phyloP scores from a whole-genome alignment of 495 filamentous ascomycete species.

The Articulospora tetracladia region DNA sequence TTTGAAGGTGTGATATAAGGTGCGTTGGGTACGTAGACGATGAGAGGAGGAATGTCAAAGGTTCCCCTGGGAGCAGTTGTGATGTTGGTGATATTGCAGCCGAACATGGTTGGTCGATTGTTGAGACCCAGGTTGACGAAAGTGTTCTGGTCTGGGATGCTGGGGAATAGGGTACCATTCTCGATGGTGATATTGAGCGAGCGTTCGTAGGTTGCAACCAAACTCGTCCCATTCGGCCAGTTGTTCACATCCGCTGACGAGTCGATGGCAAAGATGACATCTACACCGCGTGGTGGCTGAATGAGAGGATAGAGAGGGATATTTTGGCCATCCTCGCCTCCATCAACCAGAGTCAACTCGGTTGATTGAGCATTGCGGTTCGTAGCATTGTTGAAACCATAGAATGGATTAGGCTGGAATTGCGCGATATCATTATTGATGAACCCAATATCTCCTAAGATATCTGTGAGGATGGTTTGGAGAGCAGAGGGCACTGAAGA shows the following conservation, averaged over 20 bases:
- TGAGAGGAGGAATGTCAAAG: conserved; percentile 45
- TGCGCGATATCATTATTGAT: conserved; percentile 74
- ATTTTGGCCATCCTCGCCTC: conserved; percentile 84
- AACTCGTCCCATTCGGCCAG: conserved; percentile 86
- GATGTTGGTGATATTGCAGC: conserved; percentile 72
- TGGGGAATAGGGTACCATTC: conserved; percentile 83
- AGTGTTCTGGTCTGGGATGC: conserved; percentile 76
- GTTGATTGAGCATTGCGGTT: conserved; percentile 53
- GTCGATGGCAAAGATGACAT: conserved; percentile 92
- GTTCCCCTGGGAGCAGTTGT: conserved; percentile 29
- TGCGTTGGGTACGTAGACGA: conserved; percentile 88
- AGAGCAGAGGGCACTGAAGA: conserved; percentile 50
- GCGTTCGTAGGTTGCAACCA: conserved; percentile 82
- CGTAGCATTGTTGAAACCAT: conserved; percentile 56
- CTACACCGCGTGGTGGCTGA: conserved; percentile 72
- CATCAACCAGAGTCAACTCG: conserved; percentile 77
- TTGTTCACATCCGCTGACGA: conserved; percentile 72
- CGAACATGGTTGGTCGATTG: conserved; percentile 86
- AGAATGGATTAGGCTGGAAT: conserved; percentile 85
- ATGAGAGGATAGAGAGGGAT: conserved; percentile 83
- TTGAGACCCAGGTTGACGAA: conserved; percentile 88
- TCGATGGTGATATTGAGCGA: conserved; percentile 42
- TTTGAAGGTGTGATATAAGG: conserved; percentile 76
- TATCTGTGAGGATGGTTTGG: conserved; percentile 33
- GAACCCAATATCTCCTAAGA: conserved; percentile 48